These are phyloP conservation scores for Teratosphaeria zuluensis DNA, from an alignment of 2,329 filamentous ascomycete species.

Conservation along the genomic window DNA sequence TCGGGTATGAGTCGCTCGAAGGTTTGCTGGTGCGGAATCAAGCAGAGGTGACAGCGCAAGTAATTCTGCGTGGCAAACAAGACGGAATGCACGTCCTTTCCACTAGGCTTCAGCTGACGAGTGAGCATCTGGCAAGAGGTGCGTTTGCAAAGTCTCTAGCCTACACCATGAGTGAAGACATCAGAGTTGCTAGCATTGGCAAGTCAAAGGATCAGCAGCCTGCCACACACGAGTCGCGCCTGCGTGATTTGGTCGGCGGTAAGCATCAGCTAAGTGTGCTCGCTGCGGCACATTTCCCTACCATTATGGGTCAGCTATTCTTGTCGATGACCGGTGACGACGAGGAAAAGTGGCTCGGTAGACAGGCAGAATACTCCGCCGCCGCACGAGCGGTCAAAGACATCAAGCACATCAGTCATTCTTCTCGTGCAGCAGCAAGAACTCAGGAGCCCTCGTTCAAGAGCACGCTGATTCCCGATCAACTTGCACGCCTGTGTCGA, in stretches of 20 bases:
- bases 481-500: constrained; percentile 69
- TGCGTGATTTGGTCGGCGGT: constrained; percentile 58
- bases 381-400: constrained; percentile 55
- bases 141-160: constrained; percentile 73
- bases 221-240: constrained; percentile 49
- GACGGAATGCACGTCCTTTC: constrained; percentile 53
- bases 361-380: constrained; percentile 40
- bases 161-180: constrained; percentile 74
- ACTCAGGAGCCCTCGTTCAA: constrained; percentile 84
- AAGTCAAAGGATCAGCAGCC: constrained; percentile 11
- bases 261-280: constrained; percentile 48
- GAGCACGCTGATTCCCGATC: constrained; percentile 63
- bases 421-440: constrained; percentile 55
- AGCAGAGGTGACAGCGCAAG: constrained; percentile 68
- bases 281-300: constrained; percentile 61
- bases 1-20: constrained; percentile 61
- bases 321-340: constrained; percentile 63
- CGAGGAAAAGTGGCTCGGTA: constrained; percentile 45
- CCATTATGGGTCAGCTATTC: constrained; percentile 68
- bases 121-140: constrained; percentile 49
- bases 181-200: constrained; percentile 22
- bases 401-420: constrained; percentile 62
- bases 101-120: constrained; percentile 43
- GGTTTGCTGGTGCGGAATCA: constrained; percentile 63
- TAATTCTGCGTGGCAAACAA: constrained; percentile 70